These are phyloP conservation scores for Penicillium capsulatum DNA, from an alignment of 2,329 filamentous ascomycete genomes.

Conservation along the genomic window DNA sequence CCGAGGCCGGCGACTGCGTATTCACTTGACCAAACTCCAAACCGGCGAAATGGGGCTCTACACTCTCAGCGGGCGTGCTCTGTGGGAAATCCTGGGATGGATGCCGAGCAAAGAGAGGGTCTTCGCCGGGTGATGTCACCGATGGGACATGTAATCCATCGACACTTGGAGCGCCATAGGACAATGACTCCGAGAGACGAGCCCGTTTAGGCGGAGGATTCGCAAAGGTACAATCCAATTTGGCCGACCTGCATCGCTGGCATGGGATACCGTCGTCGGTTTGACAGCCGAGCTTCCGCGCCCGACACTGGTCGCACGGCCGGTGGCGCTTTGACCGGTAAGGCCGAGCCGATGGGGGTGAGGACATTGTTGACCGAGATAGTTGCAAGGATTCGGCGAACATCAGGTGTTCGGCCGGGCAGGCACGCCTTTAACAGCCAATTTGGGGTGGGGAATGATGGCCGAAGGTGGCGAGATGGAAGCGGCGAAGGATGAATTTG, in stretches of 20 bases:
- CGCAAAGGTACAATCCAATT: constrained; percentile 25
- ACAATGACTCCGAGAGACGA: constrained; percentile 11
- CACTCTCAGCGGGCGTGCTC: constrained; percentile 6
- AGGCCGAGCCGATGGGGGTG: constrained; percentile 14
- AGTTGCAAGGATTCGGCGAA: neutral
- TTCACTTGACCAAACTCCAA: constrained; percentile 14
- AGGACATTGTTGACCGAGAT: neutral
- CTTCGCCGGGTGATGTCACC: neutral
- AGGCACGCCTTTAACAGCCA: neutral
- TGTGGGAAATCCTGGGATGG: neutral
- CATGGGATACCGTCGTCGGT: constrained; percentile 23
- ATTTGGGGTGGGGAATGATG: too few relatives aligned
- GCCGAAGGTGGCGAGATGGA: neutral
- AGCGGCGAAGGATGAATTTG: neutral
- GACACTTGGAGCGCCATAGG: constrained; percentile 8
- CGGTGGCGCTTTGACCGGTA: constrained; percentile 34
- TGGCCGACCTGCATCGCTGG: constrained; percentile 24
- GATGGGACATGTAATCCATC: constrained; percentile 1
- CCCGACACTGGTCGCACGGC: constrained; percentile 33
- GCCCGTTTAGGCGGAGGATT: constrained; percentile 22
- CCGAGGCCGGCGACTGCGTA: constrained; percentile 16
- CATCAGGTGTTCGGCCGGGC: neutral
- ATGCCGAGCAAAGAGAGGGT: too few relatives aligned
- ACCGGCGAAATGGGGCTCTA: constrained; percentile 8
- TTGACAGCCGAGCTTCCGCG: constrained; percentile 30